Conservation (phyloP, 2,329 filamentous ascomycete genomes). For the Talaromyces sp. region DNA sequence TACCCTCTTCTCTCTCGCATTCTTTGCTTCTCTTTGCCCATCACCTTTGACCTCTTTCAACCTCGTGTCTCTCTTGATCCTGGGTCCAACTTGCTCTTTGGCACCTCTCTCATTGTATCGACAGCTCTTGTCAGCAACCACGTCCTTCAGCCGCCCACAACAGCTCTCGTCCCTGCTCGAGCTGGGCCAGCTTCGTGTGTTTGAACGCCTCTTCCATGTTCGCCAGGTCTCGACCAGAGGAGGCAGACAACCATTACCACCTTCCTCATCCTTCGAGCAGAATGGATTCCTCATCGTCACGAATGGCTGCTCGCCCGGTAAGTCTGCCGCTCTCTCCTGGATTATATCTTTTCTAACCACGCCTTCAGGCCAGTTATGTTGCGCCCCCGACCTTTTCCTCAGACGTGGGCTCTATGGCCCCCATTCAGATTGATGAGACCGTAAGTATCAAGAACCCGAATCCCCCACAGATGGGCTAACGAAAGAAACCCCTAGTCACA, state of each 20-base stretch:
- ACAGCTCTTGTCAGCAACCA: no score
- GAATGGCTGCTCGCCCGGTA: background rate
- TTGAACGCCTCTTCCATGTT: background rate
- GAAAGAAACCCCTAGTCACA: background rate
- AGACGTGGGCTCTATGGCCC: background rate
- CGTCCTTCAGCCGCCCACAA: no score
- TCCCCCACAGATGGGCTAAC: background rate
- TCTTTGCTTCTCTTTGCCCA: background rate
- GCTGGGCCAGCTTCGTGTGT: no score
- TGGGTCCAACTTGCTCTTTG: no score
- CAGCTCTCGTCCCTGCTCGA: no score
- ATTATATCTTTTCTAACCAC: background rate
- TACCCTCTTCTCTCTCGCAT: background rate
- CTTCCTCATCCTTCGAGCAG: background rate
- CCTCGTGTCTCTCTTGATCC: no score
- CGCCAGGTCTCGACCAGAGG: background rate
- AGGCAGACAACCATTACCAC: background rate
- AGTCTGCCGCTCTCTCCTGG: background rate
- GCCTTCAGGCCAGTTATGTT: background rate
- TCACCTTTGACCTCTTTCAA: background rate
- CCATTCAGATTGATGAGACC: background rate
- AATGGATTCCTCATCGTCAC: background rate
- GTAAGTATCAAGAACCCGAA: background rate
- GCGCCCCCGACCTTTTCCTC: conserved; percentile 1
- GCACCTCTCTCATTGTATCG: background rate